Percentiles rank a stretch among this genome's conserved stretches.
Evolutionary conservation across 2,329 filamentous ascomycete species (phyloP).

Genomic region (Penicillium sp.): DNA sequence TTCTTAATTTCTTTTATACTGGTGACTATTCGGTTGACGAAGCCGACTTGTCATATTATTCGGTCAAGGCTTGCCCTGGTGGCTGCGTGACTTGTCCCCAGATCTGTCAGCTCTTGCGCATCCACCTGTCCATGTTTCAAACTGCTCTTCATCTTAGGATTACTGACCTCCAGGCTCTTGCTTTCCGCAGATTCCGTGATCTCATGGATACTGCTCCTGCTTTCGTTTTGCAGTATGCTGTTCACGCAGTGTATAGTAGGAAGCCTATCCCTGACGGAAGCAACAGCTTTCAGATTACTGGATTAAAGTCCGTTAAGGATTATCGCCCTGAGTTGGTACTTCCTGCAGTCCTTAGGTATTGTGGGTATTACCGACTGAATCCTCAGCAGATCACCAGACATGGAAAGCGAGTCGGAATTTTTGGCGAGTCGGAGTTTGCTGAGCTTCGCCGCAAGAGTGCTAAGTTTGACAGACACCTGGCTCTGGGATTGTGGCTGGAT

Average conservation of each 20-base stretch:
- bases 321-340: conserved; percentile 5
- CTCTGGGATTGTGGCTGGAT: not conserved
- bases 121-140: conserved; percentile 12
- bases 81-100: conserved; percentile 7
- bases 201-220: conserved; percentile 6
- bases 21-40: conserved; percentile 9
- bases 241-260: conserved; percentile 5
- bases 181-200: conserved; percentile 2
- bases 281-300: not conserved
- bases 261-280: not conserved
- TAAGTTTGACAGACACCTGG: not conserved
- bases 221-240: conserved; percentile 3
- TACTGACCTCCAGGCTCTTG: conserved; percentile 7
- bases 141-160: conserved; percentile 10
- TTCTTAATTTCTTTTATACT: conserved; percentile 12
- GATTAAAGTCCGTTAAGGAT: not conserved
- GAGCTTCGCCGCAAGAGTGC: not conserved
- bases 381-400: not conserved
- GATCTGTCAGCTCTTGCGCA: conserved; percentile 4
- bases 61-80: not conserved
- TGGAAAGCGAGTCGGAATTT: not conserved
- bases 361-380: conserved; percentile 5
- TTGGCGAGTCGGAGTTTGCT: not conserved
- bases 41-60: not conserved
- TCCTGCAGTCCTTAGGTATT: conserved; percentile 6